Conservation (phyloP, 2,329 filamentous ascomycete species). For the Colletotrichum sp. region DNA sequence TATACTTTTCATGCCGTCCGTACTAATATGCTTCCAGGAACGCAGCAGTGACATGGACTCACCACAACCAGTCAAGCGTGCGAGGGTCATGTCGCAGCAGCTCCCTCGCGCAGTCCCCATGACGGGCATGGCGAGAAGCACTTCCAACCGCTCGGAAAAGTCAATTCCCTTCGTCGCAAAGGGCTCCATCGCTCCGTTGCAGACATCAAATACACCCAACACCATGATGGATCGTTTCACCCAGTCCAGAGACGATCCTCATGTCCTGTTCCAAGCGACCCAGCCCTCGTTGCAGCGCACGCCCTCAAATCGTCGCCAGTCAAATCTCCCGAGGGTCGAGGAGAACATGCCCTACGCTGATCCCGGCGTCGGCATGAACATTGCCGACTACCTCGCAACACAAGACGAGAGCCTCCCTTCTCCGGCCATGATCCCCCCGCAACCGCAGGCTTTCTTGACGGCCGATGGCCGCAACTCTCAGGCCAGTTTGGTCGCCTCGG, state of each 20-base stretch:
- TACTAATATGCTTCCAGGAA: conserved; percentile 25
- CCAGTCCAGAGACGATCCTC: conserved; percentile 35
- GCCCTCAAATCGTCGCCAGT: conserved; percentile 29
- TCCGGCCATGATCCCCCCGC: conserved; percentile 26
- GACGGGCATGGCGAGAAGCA: conserved; percentile 35
- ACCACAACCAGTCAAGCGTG: conserved; percentile 34
- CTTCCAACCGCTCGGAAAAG: conserved; percentile 45
- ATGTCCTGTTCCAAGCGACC: conserved; percentile 23
- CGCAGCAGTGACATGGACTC: conserved; percentile 25
- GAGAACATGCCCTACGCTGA: conserved; percentile 33
- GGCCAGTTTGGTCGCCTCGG: conserved; percentile 35
- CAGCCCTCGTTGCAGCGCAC: conserved; percentile 27
- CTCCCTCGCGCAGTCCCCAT: conserved; percentile 15
- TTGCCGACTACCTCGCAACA: conserved; percentile 41
- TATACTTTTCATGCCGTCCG: not conserved
- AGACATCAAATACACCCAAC: conserved; percentile 24
- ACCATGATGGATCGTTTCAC: conserved; percentile 34
- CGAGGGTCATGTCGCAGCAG: conserved; percentile 40
- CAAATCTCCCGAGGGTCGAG: conserved; percentile 38
- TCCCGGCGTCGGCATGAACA: conserved; percentile 40
- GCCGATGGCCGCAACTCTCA: conserved; percentile 21
- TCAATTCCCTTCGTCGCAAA: conserved; percentile 43
- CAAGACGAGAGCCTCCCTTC: conserved; percentile 29
- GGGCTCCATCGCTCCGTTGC: conserved; percentile 37
- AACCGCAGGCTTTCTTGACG: conserved; percentile 24